Evolutionary conservation across 2,329 filamentous ascomycete genomes (phyloP), one percentile per base, ranked within the genome.

Genomic region (Paramyrothecium sp.): DNA sequence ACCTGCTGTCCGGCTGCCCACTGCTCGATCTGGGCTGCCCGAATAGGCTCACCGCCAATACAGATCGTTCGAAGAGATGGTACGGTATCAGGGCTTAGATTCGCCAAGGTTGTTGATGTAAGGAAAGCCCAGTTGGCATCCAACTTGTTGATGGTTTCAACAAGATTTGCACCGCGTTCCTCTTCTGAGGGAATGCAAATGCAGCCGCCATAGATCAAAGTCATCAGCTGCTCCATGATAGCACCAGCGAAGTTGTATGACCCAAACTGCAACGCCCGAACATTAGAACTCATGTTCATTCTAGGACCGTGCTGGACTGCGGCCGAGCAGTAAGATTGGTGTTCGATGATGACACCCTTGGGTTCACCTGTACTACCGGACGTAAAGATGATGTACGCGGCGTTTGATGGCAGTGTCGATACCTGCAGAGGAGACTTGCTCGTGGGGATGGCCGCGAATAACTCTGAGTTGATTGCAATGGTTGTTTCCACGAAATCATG

Each of bases 321-420:
- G 44, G 26, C 8, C 17, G 50, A 44, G n/a, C 30, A 51, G 46
- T 20, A 41, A 41, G 13, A 7, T 13, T 17, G 17, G n/a, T 58
- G 55, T 0, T 59, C 53, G 38, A 66, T 56, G 17, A 78, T 70
- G 21, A 80, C 75, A 46, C 77, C 78, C 65, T 81, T 82, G 7
- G 78, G 80, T 41, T 70, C 68, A 7, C 79, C 79, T 1, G 79
- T 81, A 19, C 76, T 81, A 19, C 79, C 79, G 13, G 79, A 81
- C 26, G 79, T 82, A 62, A 81, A 82, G 66, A 81, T 79, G 61
- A 81, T 77, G 34, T 68, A 68, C 12, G 54, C 47, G 10, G 49
- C 38, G 38, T 58, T 53, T 13, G 22, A 44, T 13, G 58, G 56
- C 10, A 3, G 13, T 17, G 49, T 19, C 11, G 20, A 13, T 21